These are phyloP conservation scores for Phytophthora melonis DNA, from an alignment of 352 stramenopile species.

Conservation along the genomic window DNA sequence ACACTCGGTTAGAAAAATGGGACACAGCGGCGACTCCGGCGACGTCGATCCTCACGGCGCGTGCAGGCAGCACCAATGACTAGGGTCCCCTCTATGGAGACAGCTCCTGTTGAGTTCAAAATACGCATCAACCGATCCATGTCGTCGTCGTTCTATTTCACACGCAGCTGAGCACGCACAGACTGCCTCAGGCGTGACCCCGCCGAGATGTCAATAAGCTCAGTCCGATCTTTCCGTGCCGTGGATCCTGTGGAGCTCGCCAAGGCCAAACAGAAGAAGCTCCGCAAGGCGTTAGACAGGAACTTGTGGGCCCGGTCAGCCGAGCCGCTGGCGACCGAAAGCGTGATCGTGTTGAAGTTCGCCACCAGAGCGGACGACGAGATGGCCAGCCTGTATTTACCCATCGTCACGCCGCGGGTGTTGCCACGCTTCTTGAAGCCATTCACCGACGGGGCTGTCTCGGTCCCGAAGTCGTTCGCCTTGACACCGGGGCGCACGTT, in stretches of 20 bases:
- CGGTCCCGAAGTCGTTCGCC: too few species aligned
- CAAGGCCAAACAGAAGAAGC: constrained; percentile 43
- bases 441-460: too few species aligned
- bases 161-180: constrained; percentile 6
- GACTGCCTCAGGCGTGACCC: constrained; percentile 8
- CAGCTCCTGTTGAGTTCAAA: constrained; percentile 26
- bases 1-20: constrained; percentile 1
- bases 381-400: too few species aligned
- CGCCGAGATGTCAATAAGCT: constrained; percentile 12
- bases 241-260: constrained; percentile 11
- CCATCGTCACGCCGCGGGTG: too few species aligned
- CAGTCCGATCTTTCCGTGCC: constrained; percentile 13
- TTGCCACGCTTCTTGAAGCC: too few species aligned
- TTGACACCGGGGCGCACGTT: too few species aligned
- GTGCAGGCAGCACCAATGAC: background rate
- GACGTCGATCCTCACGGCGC: background rate
- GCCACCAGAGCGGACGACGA: too few species aligned
- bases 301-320: too few species aligned
- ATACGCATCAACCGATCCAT: constrained; percentile 28
- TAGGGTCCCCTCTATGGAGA: constrained; percentile 9
- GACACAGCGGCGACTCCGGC: constrained; percentile 5
- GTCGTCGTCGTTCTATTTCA: constrained; percentile 22
- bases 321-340: too few species aligned
- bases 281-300: constrained; percentile 45
- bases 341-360: too few species aligned